Conservation (phyloP, 1,284 basidiomycete species). For the Puccinia triticina region DNA sequence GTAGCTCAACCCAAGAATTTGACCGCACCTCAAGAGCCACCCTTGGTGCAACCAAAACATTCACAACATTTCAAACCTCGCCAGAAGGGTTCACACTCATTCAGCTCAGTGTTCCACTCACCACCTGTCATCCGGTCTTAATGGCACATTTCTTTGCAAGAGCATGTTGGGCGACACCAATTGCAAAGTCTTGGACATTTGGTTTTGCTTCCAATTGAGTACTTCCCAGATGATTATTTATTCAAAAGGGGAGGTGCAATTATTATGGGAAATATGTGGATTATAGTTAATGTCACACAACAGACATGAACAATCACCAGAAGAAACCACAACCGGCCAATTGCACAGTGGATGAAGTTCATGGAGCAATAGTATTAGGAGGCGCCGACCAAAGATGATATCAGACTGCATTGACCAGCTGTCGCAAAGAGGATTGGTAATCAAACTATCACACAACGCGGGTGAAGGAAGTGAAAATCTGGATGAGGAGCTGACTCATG, state of each 20-base stretch:
- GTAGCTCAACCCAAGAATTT: neutral
- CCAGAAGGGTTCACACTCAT: neutral
- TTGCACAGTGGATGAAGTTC: slow-evolving; percentile 26
- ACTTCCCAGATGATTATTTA: too few relatives aligned
- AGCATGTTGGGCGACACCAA: slow-evolving; percentile 31
- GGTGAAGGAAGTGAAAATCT: too few relatives aligned
- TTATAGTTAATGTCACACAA: neutral
- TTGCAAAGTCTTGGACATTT: too few relatives aligned
- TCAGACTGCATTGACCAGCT: slow-evolving; percentile 4
- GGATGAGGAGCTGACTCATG: too few relatives aligned
- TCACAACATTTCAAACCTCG: neutral
- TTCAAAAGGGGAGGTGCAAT: too few relatives aligned
- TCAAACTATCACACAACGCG: neutral
- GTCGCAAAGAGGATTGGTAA: slow-evolving; percentile 29
- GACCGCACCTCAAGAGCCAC: neutral
- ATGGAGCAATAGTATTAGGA: slow-evolving; percentile 28
- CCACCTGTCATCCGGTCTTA: neutral
- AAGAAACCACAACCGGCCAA: slow-evolving; percentile 30
- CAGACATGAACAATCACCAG: slow-evolving; percentile 9
- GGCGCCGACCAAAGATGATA: slow-evolving; percentile 18
- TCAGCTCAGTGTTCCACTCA: neutral
- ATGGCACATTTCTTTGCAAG: slow-evolving; percentile 28
- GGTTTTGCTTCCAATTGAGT: too few relatives aligned
- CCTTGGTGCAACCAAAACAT: neutral
- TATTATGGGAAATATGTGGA: too few relatives aligned